Percentiles rank a stretch among this genome's conserved stretches.
Evolutionary conservation across 1,139 yeast genomes (phyloP).

Genomic region (Arxiozyma slooffiae): DNA sequence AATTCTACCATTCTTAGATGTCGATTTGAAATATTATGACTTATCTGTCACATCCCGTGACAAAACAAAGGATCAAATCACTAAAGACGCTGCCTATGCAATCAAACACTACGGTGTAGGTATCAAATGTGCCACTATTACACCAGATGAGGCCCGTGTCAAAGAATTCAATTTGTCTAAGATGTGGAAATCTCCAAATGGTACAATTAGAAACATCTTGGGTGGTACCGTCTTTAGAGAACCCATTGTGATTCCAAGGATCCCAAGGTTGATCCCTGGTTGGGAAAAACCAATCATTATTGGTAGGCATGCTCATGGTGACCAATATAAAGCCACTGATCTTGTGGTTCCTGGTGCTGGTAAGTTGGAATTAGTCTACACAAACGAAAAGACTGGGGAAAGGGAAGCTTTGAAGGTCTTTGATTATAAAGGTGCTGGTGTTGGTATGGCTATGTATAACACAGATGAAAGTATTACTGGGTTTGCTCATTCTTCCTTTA

Average conservation of each 20-base stretch:
- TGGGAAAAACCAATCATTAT: constrained; percentile 79
- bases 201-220: constrained; percentile 70
- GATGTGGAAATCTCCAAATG: constrained; percentile 84
- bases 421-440: constrained; percentile 54
- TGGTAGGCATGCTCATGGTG: constrained; percentile 83
- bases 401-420: constrained; percentile 44
- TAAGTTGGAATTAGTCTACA: constrained; percentile 53
- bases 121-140: constrained; percentile 76
- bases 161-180: constrained; percentile 63
- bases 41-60: constrained; percentile 64
- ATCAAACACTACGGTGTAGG: constrained; percentile 71
- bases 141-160: constrained; percentile 77
- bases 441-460: constrained; percentile 74
- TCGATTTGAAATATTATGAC: constrained; percentile 68
- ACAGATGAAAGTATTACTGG: constrained; percentile 72
- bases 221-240: constrained; percentile 83
- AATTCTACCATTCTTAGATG: constrained; percentile 59
- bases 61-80: constrained; percentile 60
- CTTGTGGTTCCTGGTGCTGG: constrained; percentile 62
- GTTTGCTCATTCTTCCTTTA: constrained; percentile 71
- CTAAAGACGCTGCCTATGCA: constrained; percentile 68
- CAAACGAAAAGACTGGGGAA: constrained; percentile 41
- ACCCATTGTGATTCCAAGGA: constrained; percentile 66
- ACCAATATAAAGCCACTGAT: constrained; percentile 76
- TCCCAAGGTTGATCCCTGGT: constrained; percentile 66